phyloP scores from a whole-genome alignment of 129 eudicot species.

The Artemisia tridentata region DNA sequence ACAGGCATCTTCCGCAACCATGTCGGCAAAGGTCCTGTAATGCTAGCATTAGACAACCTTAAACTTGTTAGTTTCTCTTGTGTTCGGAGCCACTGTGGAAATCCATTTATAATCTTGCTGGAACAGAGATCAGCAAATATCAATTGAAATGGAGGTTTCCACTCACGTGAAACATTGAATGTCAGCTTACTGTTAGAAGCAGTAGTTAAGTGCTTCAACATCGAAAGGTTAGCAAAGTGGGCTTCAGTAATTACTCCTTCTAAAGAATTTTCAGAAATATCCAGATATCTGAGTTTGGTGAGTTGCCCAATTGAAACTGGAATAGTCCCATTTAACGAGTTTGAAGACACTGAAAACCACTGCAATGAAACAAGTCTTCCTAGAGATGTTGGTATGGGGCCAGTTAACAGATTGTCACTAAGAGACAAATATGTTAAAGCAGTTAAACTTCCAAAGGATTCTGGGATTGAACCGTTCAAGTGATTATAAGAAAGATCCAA shows the following conservation, averaged over 20 bases:
- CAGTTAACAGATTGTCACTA: not conserved
- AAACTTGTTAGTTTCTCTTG: slow-evolving; percentile 7
- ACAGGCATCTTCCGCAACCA: slow-evolving; percentile 16
- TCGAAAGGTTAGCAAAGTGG: not conserved
- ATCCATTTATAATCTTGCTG: slow-evolving; percentile 3
- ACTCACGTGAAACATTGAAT: slow-evolving; percentile 4
- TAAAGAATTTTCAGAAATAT: not conserved
- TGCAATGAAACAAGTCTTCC: not conserved
- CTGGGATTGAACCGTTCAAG: not conserved
- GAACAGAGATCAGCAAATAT: not conserved
- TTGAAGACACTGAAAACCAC: too few relatives aligned
- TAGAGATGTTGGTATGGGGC: not conserved
- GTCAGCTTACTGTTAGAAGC: not conserved
- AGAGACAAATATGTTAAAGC: not conserved
- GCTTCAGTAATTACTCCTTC: slow-evolving; percentile 24
- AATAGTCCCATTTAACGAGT: too few relatives aligned
- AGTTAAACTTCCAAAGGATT: not conserved
- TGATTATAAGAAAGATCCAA: not conserved
- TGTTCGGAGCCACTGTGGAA: slow-evolving; percentile 30
- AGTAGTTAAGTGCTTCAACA: not conserved
- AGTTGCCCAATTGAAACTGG: not conserved
- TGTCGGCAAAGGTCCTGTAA: slow-evolving; percentile 6
- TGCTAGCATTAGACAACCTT: not conserved
- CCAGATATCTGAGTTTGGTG: not conserved
- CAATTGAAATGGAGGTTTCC: slow-evolving; percentile 20